Base-by-base conservation (phyloP, 306 rosid genomes). In the Glycyrrhiza uralensis region DNA sequence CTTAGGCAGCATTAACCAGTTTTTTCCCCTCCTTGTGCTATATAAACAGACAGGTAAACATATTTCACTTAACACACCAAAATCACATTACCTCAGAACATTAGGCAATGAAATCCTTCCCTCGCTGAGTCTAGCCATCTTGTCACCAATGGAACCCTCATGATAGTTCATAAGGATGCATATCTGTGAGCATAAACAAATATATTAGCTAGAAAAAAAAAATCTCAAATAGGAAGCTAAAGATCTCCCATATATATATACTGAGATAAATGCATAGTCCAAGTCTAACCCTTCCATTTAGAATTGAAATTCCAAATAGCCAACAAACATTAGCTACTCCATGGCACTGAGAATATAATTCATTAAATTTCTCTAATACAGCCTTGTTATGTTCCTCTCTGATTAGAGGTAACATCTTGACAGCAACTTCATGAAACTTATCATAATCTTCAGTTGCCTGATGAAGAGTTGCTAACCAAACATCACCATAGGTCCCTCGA, bases 381-480 rank as follows among this genome's bases (percentile, higher is more conserved):
- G 24, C 76, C 81, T 61, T 94, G 83, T 84, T 33, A 64, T 79
- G 85, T 4, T 86, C 92, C 74, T 93, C 98, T 79, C 73, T 86
- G 54, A 87, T 76, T 15, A 85, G 80, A 75, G 80, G 75, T 42
- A 94, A 77, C 92, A 94, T 85, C 86, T 94, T 94, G 75, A 83
- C 81, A 61, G 98, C 97, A 76, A 94, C 96, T 85, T 93, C 98
- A 82, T 89, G 97, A 75, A 69, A 71, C 76, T 86, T 86, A 10
- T 90, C 97, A 71, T 76, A 86, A 68, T 91, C 92, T 58, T 85
- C 84, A 58, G 91, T 86, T 39, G 98, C 86, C 67, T 80, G 97
- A 80, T 91, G 97, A 82, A 70, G 91, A 33, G 98, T 94, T 44
- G 92, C 98, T 68, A 94, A 79, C 97, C 98, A 94, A 77, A 94